Conservation (phyloP, 208 protist species). For the Borovskyia barvae region DNA sequence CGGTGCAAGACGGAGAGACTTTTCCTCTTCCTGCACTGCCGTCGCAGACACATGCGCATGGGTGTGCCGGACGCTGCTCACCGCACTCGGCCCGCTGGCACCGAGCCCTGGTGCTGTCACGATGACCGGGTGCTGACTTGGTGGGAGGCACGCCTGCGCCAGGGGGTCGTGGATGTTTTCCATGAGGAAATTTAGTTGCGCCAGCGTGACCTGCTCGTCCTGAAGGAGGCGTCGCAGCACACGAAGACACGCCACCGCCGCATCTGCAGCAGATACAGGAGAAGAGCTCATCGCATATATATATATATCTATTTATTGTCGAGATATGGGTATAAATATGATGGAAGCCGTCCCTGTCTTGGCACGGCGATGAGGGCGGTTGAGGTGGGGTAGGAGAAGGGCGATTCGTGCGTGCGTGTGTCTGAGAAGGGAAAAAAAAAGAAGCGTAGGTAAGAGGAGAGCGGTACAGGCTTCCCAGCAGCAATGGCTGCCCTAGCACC, state of each 20-base stretch:
- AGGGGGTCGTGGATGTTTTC: slow-evolving; percentile 50
- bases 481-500: too few relatives aligned
- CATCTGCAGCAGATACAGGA: slow-evolving; percentile 2
- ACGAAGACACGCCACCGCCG: slow-evolving; percentile 36
- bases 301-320: too few relatives aligned
- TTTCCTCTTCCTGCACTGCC: neutral
- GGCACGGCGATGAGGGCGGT: too few relatives aligned
- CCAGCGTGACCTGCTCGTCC: slow-evolving; percentile 44
- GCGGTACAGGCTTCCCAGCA: neutral
- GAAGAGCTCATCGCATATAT: too few relatives aligned
- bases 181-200: slow-evolving; percentile 68
- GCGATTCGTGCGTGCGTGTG: neutral
- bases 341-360: too few relatives aligned
- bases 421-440: neutral
- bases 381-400: too few relatives aligned
- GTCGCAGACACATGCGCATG: neutral
- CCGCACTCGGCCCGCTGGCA: neutral
- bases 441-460: neutral
- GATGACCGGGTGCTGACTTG: slow-evolving; percentile 14
- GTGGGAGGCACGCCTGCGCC: slow-evolving; percentile 19
- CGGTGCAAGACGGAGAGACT: neutral
- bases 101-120: neutral
- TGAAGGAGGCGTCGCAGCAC: slow-evolving; percentile 60
- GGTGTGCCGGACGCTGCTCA: neutral
- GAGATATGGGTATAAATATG: too few relatives aligned